Conservation (phyloP, 2,329 filamentous ascomycete species). For the Moelleriella libera region DNA sequence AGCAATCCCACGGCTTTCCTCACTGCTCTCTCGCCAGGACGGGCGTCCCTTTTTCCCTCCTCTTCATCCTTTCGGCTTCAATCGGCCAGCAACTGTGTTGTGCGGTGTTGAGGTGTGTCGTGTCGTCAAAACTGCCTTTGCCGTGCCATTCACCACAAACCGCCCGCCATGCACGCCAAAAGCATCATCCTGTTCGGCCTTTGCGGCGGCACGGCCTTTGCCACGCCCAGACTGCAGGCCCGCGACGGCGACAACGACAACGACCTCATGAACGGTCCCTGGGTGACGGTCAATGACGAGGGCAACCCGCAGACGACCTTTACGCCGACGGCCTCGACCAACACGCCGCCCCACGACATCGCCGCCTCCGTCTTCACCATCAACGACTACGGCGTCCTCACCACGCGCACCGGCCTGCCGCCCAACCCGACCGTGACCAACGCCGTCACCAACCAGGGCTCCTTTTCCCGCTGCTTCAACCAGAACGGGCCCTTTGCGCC, state of each 20-base stretch:
- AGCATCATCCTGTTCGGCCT: background rate
- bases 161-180: slow-evolving; percentile 15
- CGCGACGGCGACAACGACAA: slow-evolving; percentile 8
- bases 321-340: slow-evolving; percentile 32
- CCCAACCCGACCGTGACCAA: slow-evolving; percentile 28
- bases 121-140: no score
- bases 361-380: slow-evolving; percentile 28
- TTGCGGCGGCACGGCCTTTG: background rate
- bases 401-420: slow-evolving; percentile 26
- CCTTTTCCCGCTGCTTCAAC: slow-evolving; percentile 37
- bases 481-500: slow-evolving; percentile 30
- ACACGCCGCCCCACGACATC: slow-evolving; percentile 29
- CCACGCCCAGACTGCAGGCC: slow-evolving; percentile 2
- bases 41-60: background rate
- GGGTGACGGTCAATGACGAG: slow-evolving; percentile 36
- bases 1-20: background rate
- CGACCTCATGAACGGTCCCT: slow-evolving; percentile 20
- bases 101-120: no score
- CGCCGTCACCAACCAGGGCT: slow-evolving; percentile 25
- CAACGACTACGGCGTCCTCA: slow-evolving; percentile 19
- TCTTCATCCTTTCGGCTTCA: no score
- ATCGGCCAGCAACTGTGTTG: no score
- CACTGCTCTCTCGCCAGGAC: background rate
- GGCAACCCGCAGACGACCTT: slow-evolving; percentile 29
- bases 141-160: no score